Evolutionary conservation across 306 rosid species (phyloP), one percentile per base, ranked within the genome.

Genomic region (Begonia loranthoides): DNA sequence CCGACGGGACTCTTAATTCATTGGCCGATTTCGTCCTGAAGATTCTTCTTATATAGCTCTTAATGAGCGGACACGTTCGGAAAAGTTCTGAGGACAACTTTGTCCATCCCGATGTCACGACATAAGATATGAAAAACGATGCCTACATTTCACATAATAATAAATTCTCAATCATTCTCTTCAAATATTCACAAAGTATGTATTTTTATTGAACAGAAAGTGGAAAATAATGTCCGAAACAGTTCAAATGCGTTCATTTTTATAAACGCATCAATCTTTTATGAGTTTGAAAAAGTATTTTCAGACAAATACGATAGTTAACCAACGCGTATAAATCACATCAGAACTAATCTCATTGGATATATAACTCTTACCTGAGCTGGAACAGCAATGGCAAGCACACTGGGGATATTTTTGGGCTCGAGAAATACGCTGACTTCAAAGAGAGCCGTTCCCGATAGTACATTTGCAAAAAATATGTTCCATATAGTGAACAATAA

Each of bases 311-410:
- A 19, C 3, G 22, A 19, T 1, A 4, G 22, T 19, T 19, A 19
- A 19, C 22, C 22, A 19, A 19, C 3, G 22, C 2, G 36, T 3
- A 28, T 7, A 28, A 28, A 28, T 28, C 36, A 3, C 4, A 28
- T 28, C 36, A 28, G 5, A 28, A 28, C 8, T 28, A 28, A 28
- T 28, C 36, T 28, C 36, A 28, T 28, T 4, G 4, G 9, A 28
- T 28, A 13, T 43, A 43, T 28, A n/a, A 43, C 47, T 43, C n/a
- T 69, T 72, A 83, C 96, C 90, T 83, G 94, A 50, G 79, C 70
- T 7, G 96, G 96, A 24, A 87, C 96, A 60, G 90, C 96, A 56
- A 73, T 80, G 50, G 82, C 94, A 48, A 87, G 83, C 69, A 87
- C 24, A 9, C 63, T 38, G 3, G 96, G 94, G 64, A 87, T 80